Evolutionary conservation across 2,329 filamentous ascomycete species (phyloP), one percentile per base, ranked within the genome.

Genomic region (Xylaria digitata): DNA sequence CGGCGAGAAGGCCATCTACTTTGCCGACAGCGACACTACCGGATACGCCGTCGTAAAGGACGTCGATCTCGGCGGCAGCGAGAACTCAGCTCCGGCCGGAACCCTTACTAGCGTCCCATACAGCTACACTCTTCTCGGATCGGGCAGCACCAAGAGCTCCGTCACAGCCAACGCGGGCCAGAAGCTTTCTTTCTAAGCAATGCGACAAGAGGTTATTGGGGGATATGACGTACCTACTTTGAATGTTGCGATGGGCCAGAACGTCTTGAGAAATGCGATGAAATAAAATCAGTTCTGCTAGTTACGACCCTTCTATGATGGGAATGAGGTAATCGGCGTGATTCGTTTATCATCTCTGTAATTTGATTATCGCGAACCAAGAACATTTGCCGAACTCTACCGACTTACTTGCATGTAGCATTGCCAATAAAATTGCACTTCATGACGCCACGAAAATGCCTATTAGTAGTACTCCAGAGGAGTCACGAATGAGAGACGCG

Each of bases 101-200:
- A 85, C 82, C n/a, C 78, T 88, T 54, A 83, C 78, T 58, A 79
- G 78, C 40, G 80, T 86, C n/a, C 83, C 83, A 1, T 88, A 90
- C 75, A 74, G 76, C 46, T 89, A 89, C 78, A 79, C 77, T 40
- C 79, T 84, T n/a, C 76, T 88, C 55, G 86, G 84, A 1, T 81
- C 82, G 3, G 77, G 68, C 37, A 82, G 78, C 54, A 83, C 87
- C 61, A 81, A 83, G 76, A 76, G 73, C 50, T 77, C 80, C 19
- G 81, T 87, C 58, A 72, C 73, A 15, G 74, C 75, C 61, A 77
- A 67, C 46, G 81, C 81, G 43, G 81, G 81, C 46, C 76, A 80
- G 73, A 82, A 48, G 1, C 67, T 71, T 30, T 48, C 65, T 21
- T 71, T 71, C 65, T 71, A 68, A 65, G 54, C 30, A 19, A 34